Evolutionary conservation across 2,329 filamentous ascomycete genomes (phyloP).

Genomic region (Alternaria brassicae): DNA sequence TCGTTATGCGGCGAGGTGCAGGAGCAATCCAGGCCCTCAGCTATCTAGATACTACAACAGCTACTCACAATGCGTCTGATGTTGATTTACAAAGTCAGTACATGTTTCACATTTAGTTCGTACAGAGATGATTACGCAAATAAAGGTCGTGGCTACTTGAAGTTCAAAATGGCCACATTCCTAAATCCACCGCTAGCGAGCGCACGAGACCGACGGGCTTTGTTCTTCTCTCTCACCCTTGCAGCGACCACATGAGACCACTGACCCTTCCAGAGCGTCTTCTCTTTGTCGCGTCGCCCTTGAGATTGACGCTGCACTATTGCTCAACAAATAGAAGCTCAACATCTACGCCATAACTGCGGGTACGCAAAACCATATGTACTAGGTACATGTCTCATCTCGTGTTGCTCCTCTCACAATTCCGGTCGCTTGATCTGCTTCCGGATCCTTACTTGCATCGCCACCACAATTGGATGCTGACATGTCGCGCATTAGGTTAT

Average conservation of each 20-base stretch:
- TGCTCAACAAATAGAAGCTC: constrained; percentile 13
- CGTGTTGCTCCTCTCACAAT: constrained; percentile 8
- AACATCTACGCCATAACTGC: constrained; percentile 16
- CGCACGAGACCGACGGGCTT: constrained; percentile 8
- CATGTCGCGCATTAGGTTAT: background rate
- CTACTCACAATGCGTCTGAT: no score
- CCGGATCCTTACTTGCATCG: constrained; percentile 11
- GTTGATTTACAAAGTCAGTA: no score
- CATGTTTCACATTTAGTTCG: no score
- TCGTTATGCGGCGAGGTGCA: background rate
- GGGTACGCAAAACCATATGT: background rate
- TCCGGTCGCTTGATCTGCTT: constrained; percentile 1
- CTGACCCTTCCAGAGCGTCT: background rate
- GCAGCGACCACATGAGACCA: constrained; percentile 1
- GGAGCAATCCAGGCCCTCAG: background rate
- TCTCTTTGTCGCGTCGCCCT: constrained; percentile 11
- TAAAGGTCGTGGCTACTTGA: background rate
- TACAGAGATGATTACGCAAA: no score
- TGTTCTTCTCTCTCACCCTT: constrained; percentile 9
- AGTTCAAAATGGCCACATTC: background rate
- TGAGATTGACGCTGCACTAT: constrained; percentile 3
- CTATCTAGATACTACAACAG: background rate
- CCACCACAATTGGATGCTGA: constrained; percentile 5
- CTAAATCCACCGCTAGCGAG: background rate
- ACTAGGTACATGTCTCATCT: constrained; percentile 12